A percentile compares a stretch with the other conserved stretches of the same genome.
Conservation (phyloP, 768 basidiomycete species). For the Fibroporia radiculosa region DNA sequence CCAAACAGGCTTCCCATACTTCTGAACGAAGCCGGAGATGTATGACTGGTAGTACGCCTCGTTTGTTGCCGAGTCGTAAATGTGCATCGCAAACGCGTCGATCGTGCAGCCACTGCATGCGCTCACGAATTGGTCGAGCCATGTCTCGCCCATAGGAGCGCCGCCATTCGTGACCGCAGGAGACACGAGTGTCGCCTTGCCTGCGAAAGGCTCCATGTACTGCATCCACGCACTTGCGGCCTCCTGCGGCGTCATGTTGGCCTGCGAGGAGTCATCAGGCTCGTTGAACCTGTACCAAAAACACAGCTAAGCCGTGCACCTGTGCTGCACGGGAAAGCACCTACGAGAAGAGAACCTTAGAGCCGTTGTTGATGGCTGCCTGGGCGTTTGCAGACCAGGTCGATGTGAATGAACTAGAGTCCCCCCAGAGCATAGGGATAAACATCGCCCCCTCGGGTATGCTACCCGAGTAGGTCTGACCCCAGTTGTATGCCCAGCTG, state of each 20-base stretch:
- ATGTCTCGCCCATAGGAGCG: constrained; percentile 23
- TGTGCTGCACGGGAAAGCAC: background rate
- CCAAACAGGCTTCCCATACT: constrained; percentile 22
- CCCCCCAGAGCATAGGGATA: constrained; percentile 23
- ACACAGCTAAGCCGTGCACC: background rate
- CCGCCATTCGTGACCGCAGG: constrained; percentile 27
- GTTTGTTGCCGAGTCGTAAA: constrained; percentile 25
- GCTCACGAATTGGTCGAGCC: constrained; percentile 23
- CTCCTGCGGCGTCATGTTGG: constrained; percentile 20
- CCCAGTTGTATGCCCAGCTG: constrained; percentile 24
- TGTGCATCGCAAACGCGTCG: constrained; percentile 23
- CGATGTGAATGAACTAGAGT: constrained; percentile 11
- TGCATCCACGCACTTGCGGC: constrained; percentile 22
- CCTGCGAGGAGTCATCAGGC: constrained; percentile 21
- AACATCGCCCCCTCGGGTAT: constrained; percentile 14
- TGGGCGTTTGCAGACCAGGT: constrained; percentile 20
- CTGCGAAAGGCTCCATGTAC: constrained; percentile 26
- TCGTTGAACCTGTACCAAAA: constrained; percentile 21
- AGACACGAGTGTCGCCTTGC: constrained; percentile 22
- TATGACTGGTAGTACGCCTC: constrained; percentile 23
- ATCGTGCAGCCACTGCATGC: constrained; percentile 22
- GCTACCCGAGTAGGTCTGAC: constrained; percentile 8
- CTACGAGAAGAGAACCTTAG: constrained; percentile 21
- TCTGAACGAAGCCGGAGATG: constrained; percentile 21
- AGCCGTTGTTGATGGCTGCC: constrained; percentile 21